phyloP scores from a whole-genome alignment of 2,329 filamentous ascomycete genomes.

The Ophiocordyceps camponoti-floridani region DNA sequence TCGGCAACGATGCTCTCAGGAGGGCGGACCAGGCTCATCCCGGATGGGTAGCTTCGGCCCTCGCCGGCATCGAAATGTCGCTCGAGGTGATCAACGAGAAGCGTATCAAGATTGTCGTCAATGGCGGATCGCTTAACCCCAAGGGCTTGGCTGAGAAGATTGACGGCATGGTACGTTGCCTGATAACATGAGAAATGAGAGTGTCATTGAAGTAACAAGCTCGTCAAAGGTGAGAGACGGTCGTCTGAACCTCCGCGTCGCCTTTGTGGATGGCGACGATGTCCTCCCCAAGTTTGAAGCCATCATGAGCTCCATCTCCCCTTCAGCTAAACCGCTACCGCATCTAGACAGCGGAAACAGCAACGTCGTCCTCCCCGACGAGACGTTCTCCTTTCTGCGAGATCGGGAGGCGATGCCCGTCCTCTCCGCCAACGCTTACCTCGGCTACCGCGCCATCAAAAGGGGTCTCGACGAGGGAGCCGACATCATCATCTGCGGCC shows the following conservation, averaged over 20 bases:
- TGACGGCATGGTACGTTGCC: conserved; percentile 4
- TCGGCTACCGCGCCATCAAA: conserved; percentile 26
- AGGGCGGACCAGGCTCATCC: conserved; percentile 1
- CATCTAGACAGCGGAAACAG: conserved; percentile 8
- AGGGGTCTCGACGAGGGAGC: conserved; percentile 18
- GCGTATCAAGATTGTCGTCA: conserved; percentile 34
- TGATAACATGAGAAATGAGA: background rate
- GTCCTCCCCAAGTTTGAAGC: conserved; percentile 8
- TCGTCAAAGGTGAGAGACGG: conserved; percentile 8
- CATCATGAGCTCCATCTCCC: background rate
- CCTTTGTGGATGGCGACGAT: conserved; percentile 20
- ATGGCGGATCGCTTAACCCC: conserved; percentile 38
- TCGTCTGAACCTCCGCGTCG: conserved; percentile 14
- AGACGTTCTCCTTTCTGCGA: conserved; percentile 5
- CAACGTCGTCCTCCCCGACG: conserved; percentile 5
- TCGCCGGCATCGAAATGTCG: conserved; percentile 8
- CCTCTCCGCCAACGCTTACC: conserved; percentile 26
- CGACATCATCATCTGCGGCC: conserved; percentile 23
- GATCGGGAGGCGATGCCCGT: conserved; percentile 6
- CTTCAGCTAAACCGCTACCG: conserved; percentile 3
- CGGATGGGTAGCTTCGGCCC: conserved; percentile 7
- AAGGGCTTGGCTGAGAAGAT: conserved; percentile 24
- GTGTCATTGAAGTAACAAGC: too few relatives aligned
- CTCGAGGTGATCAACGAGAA: conserved; percentile 20
- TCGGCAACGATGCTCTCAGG: conserved; percentile 7